phyloP scores from a whole-genome alignment of 2,329 filamentous ascomycete species.

The Endocalyx cinctus region DNA sequence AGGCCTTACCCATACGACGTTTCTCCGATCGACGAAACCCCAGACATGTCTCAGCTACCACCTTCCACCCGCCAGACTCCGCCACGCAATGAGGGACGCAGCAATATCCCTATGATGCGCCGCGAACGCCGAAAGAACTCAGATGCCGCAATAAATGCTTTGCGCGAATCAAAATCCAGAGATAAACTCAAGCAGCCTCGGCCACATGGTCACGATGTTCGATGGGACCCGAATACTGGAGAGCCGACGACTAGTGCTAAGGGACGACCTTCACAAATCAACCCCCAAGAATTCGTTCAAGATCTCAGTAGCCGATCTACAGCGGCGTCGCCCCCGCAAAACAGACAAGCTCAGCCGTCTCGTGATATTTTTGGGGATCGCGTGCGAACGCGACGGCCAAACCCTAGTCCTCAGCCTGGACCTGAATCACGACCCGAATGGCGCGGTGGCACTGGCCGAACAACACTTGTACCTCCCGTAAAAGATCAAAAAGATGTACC shows the following conservation, averaged over 20 bases:
- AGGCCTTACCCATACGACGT: constrained; percentile 35
- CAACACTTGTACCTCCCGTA: constrained; percentile 59
- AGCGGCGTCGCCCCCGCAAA: constrained; percentile 23
- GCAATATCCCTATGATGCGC: constrained; percentile 49
- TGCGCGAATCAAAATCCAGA: constrained; percentile 35
- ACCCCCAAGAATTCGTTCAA: constrained; percentile 45
- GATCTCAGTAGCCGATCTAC: constrained; percentile 26
- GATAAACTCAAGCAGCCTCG: constrained; percentile 30
- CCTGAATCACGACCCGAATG: constrained; percentile 51
- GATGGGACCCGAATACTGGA: constrained; percentile 64
- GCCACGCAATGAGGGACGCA: constrained; percentile 17
- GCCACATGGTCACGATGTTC: constrained; percentile 35
- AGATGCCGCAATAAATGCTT: constrained; percentile 29
- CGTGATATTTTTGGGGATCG: constrained; percentile 40
- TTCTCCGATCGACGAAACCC: constrained; percentile 48
- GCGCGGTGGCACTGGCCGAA: constrained; percentile 69
- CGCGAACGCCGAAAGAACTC: constrained; percentile 44
- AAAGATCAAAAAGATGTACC: constrained; percentile 53
- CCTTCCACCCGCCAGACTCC: constrained; percentile 19
- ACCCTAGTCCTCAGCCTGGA: constrained; percentile 18
- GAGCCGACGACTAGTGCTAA: constrained; percentile 56
- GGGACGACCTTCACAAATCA: constrained; percentile 53
- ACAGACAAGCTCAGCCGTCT: constrained; percentile 19
- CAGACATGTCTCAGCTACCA: constrained; percentile 29
- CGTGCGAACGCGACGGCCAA: constrained; percentile 35